These are phyloP conservation scores for Globisporangium ultimum DNA, from an alignment of 352 stramenopile genomes.

Conservation along the genomic window DNA sequence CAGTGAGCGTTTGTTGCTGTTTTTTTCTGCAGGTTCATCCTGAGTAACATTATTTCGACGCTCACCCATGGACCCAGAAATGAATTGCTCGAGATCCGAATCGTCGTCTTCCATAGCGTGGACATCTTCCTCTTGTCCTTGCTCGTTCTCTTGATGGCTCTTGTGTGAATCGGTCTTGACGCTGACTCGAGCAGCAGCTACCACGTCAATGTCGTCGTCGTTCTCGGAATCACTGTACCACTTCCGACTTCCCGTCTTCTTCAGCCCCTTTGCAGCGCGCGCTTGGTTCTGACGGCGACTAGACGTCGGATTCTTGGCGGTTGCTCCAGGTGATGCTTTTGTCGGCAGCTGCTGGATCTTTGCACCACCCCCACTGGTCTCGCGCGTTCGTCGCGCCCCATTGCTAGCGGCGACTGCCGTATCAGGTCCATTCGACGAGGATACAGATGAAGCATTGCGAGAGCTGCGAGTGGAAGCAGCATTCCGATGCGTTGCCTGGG, in stretches of 20 bases:
- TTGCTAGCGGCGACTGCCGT: neutral
- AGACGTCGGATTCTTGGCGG: constrained; percentile 1
- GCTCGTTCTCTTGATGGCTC: neutral
- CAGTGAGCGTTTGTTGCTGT: constrained; percentile 18
- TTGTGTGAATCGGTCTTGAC: neutral
- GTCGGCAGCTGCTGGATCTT: constrained; percentile 17
- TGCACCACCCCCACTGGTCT: constrained; percentile 5
- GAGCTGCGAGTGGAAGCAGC: constrained; percentile 14
- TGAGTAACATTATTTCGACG: neutral
- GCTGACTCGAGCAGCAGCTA: neutral
- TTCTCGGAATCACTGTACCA: constrained; percentile 59
- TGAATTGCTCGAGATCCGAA: constrained; percentile 26
- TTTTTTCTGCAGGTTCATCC: neutral
- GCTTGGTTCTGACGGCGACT: neutral
- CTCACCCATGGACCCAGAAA: constrained; percentile 19
- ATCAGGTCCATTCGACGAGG: neutral
- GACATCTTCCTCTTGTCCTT: constrained; percentile 11
- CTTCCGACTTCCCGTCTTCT: constrained; percentile 28
- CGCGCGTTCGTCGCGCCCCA: neutral
- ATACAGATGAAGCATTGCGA: neutral
- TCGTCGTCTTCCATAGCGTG: constrained; percentile 15
- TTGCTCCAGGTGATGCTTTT: constrained; percentile 9
- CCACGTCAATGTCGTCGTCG: constrained; percentile 19
- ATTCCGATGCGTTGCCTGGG: neutral
- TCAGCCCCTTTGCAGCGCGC: constrained; percentile 18